Base-by-base conservation (phyloP, 352 stramenopile species). In the Phytophthora litchii region DNA sequence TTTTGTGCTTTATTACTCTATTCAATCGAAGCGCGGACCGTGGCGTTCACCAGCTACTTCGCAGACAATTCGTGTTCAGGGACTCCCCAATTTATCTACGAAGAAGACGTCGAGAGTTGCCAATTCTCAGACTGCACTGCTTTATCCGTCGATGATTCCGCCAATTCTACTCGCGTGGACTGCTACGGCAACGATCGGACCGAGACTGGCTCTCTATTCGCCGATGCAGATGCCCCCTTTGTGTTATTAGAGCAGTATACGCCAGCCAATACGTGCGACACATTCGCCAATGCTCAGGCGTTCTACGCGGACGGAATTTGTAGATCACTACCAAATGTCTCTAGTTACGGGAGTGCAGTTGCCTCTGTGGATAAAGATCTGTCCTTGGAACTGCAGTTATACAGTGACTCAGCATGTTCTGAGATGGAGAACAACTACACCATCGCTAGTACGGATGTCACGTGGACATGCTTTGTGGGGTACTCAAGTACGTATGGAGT, bases 41-140 rank as follows among this genome's bases (percentile, higher is more conserved):
- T 65, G 10, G 16, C 49, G 21, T 65, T 64, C 42, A 65, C 56
- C 12, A 65, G 49, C n/a, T 65, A 65, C 42, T 65, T 60, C 19
- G 56, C 42, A 8, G 41, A 60, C 34, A 23, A 41, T 11, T 12
- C 42, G 21, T 65, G 48, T 19, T 49, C 56, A 3, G 56, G 49
- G 11, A 60, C 51, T 9, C 56, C 56, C 1, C 47, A 59, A 21
- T 65, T 65, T 25, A 65, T 65, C 41, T 65, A 54, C 48, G 48
- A 65, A 43, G 49, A 65, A 11, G 56, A 60, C 23, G 56, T 64
- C 11, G 23, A 16, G 48, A 58, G 40, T 11, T 65, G 56, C 32
- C 40, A 60, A 12, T 65, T 60, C 49, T 12, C 37, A 2, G 56
- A 65, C 40, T 65, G 56, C 25, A 10, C 36, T 3, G 29, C 48